Conservation (phyloP, 257 asterid species). For the Rauvolfia tetraphylla region DNA sequence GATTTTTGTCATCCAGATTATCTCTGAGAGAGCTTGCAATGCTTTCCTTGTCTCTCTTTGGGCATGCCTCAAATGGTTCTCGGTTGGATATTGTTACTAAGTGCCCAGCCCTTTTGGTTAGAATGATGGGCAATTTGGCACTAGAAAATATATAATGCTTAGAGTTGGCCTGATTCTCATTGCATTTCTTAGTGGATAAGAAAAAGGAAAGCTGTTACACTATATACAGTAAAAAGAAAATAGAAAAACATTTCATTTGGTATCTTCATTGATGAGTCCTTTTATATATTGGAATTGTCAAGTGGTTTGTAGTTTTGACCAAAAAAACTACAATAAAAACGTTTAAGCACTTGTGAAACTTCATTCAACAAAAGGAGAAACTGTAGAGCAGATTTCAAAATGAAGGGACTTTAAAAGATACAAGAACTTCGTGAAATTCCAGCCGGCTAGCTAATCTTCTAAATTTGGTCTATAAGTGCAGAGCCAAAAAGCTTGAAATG, state of each 20-base stretch:
- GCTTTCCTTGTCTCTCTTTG: constrained; percentile 57
- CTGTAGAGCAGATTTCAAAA: too few species aligned
- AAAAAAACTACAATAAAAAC: background rate
- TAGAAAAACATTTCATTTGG: background rate
- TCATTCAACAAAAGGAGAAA: too few species aligned
- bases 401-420: background rate
- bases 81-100: constrained; percentile 64
- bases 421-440: background rate
- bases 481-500: too few species aligned
- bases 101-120: constrained; percentile 64
- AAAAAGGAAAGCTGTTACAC: background rate
- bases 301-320: background rate
- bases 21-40: constrained; percentile 59
- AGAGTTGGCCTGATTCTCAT: background rate
- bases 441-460: background rate
- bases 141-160: constrained; percentile 51
- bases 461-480: too few species aligned
- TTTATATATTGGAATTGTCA: background rate
- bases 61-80: constrained; percentile 55
- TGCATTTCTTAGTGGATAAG: background rate
- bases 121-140: constrained; percentile 67
- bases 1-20: constrained; percentile 68
- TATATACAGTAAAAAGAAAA: background rate
- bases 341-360: too few species aligned
- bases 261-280: background rate